phyloP scores from a whole-genome alignment of 208 protist species.

The Trypanosoma congolense region DNA sequence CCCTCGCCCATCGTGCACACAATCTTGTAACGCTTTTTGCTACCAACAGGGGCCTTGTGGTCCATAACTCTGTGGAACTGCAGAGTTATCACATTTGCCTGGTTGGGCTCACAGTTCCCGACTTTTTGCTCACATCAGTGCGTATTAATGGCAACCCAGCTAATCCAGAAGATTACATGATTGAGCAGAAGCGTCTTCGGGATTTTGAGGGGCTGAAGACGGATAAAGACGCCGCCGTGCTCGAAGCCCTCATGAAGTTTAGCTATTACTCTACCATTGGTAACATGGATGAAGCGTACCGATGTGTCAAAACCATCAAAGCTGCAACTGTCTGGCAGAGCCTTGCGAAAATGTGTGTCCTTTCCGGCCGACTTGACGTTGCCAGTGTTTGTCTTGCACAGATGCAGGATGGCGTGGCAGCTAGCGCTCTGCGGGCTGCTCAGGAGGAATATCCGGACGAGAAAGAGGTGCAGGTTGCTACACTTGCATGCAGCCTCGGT shows the following conservation, averaged over 20 bases:
- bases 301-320: conserved; percentile 93
- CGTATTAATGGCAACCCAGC: conserved; percentile 74
- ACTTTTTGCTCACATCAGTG: conserved; percentile 85
- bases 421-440: conserved; percentile 83
- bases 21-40: conserved; percentile 88
- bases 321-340: conserved; percentile 91
- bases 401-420: conserved; percentile 91
- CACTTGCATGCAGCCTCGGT: conserved; percentile 93
- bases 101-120: conserved; percentile 88
- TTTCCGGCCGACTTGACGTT: conserved; percentile 91
- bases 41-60: conserved; percentile 66
- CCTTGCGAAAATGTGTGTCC: conserved; percentile 94
- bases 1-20: conserved; percentile 55
- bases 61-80: conserved; percentile 77
- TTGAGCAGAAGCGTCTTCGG: conserved; percentile 85
- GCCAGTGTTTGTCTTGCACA: conserved; percentile 93
- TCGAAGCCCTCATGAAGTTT: conserved; percentile 94
- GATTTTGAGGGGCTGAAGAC: conserved; percentile 92
- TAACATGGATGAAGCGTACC: conserved; percentile 97
- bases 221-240: conserved; percentile 80
- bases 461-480: conserved; percentile 88
- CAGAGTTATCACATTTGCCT: conserved; percentile 84
- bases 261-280: conserved; percentile 95
- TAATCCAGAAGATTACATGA: conserved; percentile 84
- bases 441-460: conserved; percentile 78